Percentiles rank a stretch among this genome's conserved stretches.
phyloP scores from a whole-genome alignment of 768 basidiomycete species.

The Collybiopsis luxurians region DNA sequence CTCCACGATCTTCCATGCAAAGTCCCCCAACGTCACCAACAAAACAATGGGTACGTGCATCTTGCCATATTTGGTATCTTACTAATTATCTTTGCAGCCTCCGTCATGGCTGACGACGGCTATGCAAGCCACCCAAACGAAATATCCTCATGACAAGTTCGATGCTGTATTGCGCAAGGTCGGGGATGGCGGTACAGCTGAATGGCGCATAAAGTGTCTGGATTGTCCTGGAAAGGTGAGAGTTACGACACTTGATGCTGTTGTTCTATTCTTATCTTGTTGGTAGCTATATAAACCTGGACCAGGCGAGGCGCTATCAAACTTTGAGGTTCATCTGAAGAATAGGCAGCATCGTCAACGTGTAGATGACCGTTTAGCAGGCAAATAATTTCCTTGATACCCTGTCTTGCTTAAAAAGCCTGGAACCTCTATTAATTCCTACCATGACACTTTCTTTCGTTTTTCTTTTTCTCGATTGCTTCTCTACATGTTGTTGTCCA shows the following conservation, averaged over 20 bases:
- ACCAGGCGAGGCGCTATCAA: constrained; percentile 79
- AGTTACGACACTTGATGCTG: not conserved
- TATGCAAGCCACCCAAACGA: constrained; percentile 63
- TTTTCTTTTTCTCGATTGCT: not conserved
- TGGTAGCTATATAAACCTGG: constrained; percentile 85
- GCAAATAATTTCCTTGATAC: constrained; percentile 9
- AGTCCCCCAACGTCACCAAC: constrained; percentile 10
- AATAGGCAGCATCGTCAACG: constrained; percentile 77
- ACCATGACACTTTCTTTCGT: not conserved
- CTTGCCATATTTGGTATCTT: not conserved
- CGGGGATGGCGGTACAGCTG: constrained; percentile 51
- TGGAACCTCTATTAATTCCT: constrained; percentile 15
- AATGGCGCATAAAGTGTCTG: constrained; percentile 90
- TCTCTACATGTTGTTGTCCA: not conserved
- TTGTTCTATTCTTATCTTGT: constrained; percentile 1
- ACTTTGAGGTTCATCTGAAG: constrained; percentile 92
- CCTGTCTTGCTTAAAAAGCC: constrained; percentile 18
- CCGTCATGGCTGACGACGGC: constrained; percentile 73
- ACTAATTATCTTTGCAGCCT: constrained; percentile 30
- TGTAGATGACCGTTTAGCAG: constrained; percentile 57
- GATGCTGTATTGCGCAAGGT: constrained; percentile 69
- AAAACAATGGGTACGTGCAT: constrained; percentile 6
- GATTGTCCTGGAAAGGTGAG: constrained; percentile 93
- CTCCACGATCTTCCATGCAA: not conserved
- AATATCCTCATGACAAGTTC: constrained; percentile 82